Conservation (phyloP, 331 rosid genomes). For the Phaseolus coccineus region DNA sequence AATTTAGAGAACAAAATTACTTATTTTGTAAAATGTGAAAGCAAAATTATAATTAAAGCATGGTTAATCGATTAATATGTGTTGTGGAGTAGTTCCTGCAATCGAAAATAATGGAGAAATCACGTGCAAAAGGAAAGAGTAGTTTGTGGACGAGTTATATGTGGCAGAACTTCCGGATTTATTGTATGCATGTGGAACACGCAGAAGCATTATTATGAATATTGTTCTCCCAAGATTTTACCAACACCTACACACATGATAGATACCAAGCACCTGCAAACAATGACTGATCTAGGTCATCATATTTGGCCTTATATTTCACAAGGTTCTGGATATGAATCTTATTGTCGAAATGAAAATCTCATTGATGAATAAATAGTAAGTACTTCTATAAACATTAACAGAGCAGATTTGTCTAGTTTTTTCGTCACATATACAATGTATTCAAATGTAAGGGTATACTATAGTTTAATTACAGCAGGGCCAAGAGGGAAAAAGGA, state of each 20-base stretch:
- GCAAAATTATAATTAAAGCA: too few species aligned
- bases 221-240: background rate
- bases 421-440: slow-evolving; percentile 14
- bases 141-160: background rate
- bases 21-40: too few species aligned
- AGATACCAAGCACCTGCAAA: too few species aligned
- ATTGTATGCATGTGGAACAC: background rate
- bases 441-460: slow-evolving; percentile 4
- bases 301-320: too few species aligned
- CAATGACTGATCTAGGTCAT: too few species aligned
- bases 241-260: background rate
- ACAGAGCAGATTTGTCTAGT: too few species aligned
- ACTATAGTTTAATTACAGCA: background rate
- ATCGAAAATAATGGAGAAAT: slow-evolving; percentile 1
- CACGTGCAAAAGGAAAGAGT: background rate
- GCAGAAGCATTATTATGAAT: slow-evolving; percentile 1
- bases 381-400: too few species aligned
- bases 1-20: too few species aligned
- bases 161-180: background rate
- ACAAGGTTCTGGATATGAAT: too few species aligned
- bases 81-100: background rate
- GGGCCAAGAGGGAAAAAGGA: background rate
- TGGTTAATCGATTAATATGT: background rate
- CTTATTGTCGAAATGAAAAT: too few species aligned
- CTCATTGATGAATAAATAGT: too few species aligned